phyloP scores from a whole-genome alignment of 345 rosid genomes.

The Sapria himalayana region DNA sequence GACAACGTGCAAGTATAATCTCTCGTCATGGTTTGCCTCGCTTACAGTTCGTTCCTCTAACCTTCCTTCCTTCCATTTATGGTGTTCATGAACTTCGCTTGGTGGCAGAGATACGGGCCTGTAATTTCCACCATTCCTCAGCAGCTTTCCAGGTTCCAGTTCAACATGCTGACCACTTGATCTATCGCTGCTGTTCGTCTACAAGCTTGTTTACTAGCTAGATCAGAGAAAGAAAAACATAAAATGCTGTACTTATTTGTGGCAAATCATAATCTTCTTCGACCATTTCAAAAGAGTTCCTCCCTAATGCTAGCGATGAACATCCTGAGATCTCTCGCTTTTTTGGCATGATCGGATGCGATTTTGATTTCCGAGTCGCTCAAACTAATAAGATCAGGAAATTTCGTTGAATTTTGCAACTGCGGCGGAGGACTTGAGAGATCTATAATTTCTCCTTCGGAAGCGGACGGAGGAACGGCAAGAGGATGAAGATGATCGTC shows the following conservation, averaged over 20 bases:
- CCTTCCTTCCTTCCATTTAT: too few relatives aligned
- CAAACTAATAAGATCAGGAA: conserved; percentile 43
- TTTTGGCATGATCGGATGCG: conserved; percentile 38
- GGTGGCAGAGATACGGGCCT: conserved; percentile 76
- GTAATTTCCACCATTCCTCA: conserved; percentile 93
- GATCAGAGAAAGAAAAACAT: too few relatives aligned
- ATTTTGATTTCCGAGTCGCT: conserved; percentile 51
- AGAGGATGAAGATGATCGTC: conserved; percentile 4
- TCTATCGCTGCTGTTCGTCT: too few relatives aligned
- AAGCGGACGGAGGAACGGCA: background rate
- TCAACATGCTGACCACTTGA: conserved; percentile 71
- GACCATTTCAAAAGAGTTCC: conserved; percentile 15
- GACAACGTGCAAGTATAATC: conserved; percentile 70
- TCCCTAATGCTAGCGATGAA: conserved; percentile 35
- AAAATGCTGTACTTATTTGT: too few relatives aligned
- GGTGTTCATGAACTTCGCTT: too few relatives aligned
- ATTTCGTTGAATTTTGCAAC: conserved; percentile 8
- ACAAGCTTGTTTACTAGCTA: too few relatives aligned
- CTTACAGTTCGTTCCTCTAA: too few relatives aligned
- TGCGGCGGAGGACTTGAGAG: conserved; percentile 56
- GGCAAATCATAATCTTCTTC: background rate
- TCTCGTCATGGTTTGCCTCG: background rate
- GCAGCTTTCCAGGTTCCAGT: conserved; percentile 94
- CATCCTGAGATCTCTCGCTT: conserved; percentile 41
- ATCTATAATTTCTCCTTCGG: conserved; percentile 33